Percentiles rank a stretch among this genome's conserved stretches.
These are phyloP conservation scores for Pulveroboletus sp. DNA, from an alignment of 768 basidiomycete genomes.

Conservation along the genomic window DNA sequence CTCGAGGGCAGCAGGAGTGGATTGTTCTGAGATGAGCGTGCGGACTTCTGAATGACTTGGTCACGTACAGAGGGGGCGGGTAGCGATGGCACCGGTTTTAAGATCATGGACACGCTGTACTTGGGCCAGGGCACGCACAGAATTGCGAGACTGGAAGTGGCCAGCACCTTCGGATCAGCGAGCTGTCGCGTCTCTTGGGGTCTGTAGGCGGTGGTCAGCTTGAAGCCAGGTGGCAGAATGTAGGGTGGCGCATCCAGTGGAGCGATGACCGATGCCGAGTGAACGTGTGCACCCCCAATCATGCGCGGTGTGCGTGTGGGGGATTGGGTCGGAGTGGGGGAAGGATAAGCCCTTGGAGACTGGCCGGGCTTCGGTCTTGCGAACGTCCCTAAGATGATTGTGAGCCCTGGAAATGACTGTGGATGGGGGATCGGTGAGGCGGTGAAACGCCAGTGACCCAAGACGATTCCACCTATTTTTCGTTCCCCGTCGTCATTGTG, in stretches of 20 bases:
- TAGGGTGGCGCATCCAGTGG: conserved; percentile 30
- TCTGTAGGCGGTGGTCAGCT: conserved; percentile 2
- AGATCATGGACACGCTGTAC: conserved; percentile 18
- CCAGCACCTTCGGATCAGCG: conserved; percentile 26
- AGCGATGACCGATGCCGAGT: conserved; percentile 36
- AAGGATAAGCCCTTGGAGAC: conserved; percentile 42
- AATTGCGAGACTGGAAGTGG: conserved; percentile 24
- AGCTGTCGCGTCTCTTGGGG: conserved; percentile 23
- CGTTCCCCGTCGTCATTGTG: conserved; percentile 22
- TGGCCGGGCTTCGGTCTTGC: conserved; percentile 23
- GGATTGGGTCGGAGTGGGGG: conserved; percentile 37
- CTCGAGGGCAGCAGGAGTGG: conserved; percentile 42
- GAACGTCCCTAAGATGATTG: conserved; percentile 11
- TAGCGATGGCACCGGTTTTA: conserved; percentile 9
- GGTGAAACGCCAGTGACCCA: conserved; percentile 29
- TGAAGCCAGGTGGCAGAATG: conserved; percentile 25
- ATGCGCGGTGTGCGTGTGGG: conserved; percentile 24
- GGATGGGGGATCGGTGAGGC: conserved; percentile 27
- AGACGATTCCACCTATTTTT: conserved; percentile 29
- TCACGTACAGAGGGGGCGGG: conserved; percentile 22
- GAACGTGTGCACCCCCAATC: conserved; percentile 27
- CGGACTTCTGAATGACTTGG: conserved; percentile 7
- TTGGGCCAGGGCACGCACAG: conserved; percentile 34
- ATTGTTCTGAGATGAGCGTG: conserved; percentile 22
- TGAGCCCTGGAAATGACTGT: conserved; percentile 20